Conservation (phyloP, 805 yeast genomes). For the Scheffersomyces lignosus region DNA sequence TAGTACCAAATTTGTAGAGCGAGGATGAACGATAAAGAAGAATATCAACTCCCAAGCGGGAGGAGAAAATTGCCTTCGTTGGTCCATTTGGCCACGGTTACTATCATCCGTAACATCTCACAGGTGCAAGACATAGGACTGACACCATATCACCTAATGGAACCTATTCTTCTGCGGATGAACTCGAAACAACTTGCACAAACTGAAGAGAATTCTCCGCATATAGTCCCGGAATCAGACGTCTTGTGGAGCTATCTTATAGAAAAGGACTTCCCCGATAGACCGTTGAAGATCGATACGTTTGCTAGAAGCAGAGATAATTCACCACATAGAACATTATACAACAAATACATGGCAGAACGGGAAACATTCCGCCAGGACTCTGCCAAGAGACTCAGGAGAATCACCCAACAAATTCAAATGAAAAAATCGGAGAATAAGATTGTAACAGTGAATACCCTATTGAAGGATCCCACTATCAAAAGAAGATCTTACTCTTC, state of each 20-base stretch:
- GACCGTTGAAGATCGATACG: constrained; percentile 28
- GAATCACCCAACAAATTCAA: constrained; percentile 39
- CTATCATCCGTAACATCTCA: constrained; percentile 8
- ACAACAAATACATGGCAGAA: constrained; percentile 38
- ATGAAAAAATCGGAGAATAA: constrained; percentile 39
- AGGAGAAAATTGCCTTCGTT: constrained; percentile 6
- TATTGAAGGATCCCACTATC: constrained; percentile 31
- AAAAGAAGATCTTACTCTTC: constrained; percentile 7
- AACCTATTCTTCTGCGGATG: constrained; percentile 47
- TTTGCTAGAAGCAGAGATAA: neutral
- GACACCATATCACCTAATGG: constrained; percentile 44
- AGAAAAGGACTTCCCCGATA: constrained; percentile 47
- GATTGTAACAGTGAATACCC: constrained; percentile 22
- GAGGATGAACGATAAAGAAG: too few species aligned
- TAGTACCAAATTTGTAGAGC: too few species aligned
- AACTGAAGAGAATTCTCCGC: constrained; percentile 46
- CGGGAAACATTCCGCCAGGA: constrained; percentile 43
- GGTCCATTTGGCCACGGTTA: constrained; percentile 10
- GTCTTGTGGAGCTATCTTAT: constrained; percentile 47
- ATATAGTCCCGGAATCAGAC: constrained; percentile 41
- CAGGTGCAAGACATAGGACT: constrained; percentile 10
- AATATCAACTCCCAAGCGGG: too few species aligned
- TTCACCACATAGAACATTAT: constrained; percentile 40
- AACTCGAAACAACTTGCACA: constrained; percentile 31
- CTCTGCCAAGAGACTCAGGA: constrained; percentile 46